Evolutionary conservation across 139 green algal genomes (phyloP), one percentile per base, ranked within the genome.

Genomic region (Chlorokybus atmophyticus): DNA sequence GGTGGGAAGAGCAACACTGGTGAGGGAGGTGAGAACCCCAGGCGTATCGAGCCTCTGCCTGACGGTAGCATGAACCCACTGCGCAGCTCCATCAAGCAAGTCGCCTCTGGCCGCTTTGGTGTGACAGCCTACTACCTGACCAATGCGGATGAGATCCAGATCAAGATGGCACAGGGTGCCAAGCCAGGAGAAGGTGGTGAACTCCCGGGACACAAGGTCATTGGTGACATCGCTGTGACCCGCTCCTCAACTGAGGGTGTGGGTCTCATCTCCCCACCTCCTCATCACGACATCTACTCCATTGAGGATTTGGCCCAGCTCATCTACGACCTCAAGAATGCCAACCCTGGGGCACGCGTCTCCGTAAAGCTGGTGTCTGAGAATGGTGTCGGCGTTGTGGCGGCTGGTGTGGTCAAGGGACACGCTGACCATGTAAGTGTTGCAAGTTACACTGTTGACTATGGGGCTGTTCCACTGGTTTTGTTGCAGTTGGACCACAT

Each of bases 301-400:
- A 79, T 79, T 51, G 72, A 79, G 41, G 72, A 79, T 49, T 70
- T 79, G 4, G 72, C 72, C 27, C 71, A 79, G 57, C 72, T 79
- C 24, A 79, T 79, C 39, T 77, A 73, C 39, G 72, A 79, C 49
- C 54, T 77, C 50, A 93, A 93, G 63, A 71, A 71, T 39, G 70
- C 72, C 61, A 93, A 93, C 68, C 83, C 82, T 0, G 1, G 32
- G 68, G 21, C 76, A 1, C 27, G 72, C n/a, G 73, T 92, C 19
- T 77, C 62, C 40, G 88, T 96, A 6, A 96, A 96, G 84, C 87
- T 96, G 50, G 88, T 96, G 55, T 83, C 68, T 2, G 90, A 96
- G 75, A 87, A 87, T 52, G 89, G 89, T 53, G 86, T 96, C 44
- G 88, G 88, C 4, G 86, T 96, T 8, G 76, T 93, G 4, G 85